phyloP scores from a whole-genome alignment of 768 basidiomycete species.

The Hydnum rufescens region DNA sequence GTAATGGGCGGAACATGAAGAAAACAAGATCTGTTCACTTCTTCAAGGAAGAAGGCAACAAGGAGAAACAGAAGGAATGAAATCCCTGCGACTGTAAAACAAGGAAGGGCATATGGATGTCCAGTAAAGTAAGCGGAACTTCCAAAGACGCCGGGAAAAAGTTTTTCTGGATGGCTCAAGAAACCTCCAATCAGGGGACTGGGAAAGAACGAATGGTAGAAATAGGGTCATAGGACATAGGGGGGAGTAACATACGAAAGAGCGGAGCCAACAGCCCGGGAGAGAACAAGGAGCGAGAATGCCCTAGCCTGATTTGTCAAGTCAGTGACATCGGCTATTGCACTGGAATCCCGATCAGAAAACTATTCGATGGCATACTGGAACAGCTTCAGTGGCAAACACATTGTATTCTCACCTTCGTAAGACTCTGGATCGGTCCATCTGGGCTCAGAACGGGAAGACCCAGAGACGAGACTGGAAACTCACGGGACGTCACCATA shows the following conservation, averaged over 20 bases:
- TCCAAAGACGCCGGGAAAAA: slow-evolving; percentile 4
- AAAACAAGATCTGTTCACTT: too few relatives aligned
- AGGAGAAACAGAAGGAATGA: slow-evolving; percentile 3
- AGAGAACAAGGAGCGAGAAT: slow-evolving; percentile 10
- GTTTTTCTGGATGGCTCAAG: slow-evolving; percentile 6
- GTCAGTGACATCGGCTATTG: slow-evolving; percentile 10
- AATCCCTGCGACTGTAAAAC: slow-evolving; percentile 3
- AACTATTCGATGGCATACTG: not conserved
- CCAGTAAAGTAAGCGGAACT: slow-evolving; percentile 1
- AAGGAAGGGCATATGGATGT: slow-evolving; percentile 9
- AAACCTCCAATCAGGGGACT: slow-evolving; percentile 11
- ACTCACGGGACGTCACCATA: slow-evolving; percentile 11
- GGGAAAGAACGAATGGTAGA: too few relatives aligned
- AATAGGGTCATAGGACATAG: too few relatives aligned
- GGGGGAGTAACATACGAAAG: not conserved
- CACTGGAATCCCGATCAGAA: not conserved
- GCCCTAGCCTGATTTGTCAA: slow-evolving; percentile 11
- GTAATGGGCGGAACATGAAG: too few relatives aligned
- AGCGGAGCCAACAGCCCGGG: slow-evolving; percentile 7
- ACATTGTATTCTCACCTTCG: slow-evolving; percentile 9
- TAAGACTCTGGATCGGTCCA: slow-evolving; percentile 6
- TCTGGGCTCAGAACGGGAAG: not conserved
- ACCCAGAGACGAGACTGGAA: not conserved
- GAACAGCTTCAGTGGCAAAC: not conserved
- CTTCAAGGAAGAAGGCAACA: slow-evolving; percentile 8